Evolutionary conservation across 441 rosid species (phyloP).

Genomic region (Bruguiera hainesii): DNA sequence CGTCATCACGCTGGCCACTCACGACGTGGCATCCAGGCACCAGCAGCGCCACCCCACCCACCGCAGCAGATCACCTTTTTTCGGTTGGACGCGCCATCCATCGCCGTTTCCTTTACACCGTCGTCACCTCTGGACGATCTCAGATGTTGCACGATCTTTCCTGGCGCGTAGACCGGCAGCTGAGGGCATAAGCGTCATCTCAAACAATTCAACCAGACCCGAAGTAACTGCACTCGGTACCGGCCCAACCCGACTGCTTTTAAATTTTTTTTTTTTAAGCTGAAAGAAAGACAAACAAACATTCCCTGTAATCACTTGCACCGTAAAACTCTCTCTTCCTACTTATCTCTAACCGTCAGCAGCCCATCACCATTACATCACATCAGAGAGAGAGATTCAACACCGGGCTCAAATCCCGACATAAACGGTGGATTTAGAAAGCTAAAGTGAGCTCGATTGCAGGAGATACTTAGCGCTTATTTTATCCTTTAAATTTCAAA

Average conservation of each 20-base stretch:
- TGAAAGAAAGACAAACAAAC: too few species aligned
- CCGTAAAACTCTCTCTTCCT: background rate
- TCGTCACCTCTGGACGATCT: constrained; percentile 7
- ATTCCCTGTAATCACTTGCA: constrained; percentile 7
- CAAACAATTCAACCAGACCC: background rate
- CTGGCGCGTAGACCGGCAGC: background rate
- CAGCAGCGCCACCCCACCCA: background rate
- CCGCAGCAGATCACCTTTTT: background rate
- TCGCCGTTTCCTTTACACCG: background rate
- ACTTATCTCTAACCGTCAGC: too few species aligned
- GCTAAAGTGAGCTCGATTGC: background rate
- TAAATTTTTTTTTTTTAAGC: background rate
- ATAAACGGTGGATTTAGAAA: background rate
- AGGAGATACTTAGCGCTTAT: constrained; percentile 10
- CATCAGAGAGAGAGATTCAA: too few species aligned
- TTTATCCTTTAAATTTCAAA: constrained; percentile 9
- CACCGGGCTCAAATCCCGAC: too few species aligned
- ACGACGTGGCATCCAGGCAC: too few species aligned
- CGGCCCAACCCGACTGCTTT: constrained; percentile 20
- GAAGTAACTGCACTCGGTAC: constrained; percentile 39
- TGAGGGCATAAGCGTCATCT: constrained; percentile 26
- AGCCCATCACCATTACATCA: too few species aligned
- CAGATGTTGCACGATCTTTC: background rate
- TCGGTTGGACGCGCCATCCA: background rate
- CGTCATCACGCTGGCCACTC: too few species aligned